Evolutionary conservation across 2,329 filamentous ascomycete species (phyloP).

Genomic region (Hyphodiscus sp.): DNA sequence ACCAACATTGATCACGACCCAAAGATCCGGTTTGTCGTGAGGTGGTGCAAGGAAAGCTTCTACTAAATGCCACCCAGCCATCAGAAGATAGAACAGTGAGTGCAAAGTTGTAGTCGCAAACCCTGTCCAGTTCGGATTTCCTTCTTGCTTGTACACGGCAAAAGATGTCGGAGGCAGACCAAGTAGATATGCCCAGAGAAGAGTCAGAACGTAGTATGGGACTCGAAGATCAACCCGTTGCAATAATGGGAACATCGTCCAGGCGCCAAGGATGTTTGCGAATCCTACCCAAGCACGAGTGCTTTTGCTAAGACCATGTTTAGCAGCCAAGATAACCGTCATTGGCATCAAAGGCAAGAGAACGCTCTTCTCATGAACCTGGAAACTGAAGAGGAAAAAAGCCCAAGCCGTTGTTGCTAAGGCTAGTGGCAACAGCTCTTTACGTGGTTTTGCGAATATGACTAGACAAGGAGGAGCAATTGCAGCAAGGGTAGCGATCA

Average conservation of each 20-base stretch:
- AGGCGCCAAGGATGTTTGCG: slow-evolving; percentile 80
- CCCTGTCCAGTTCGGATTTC: slow-evolving; percentile 38
- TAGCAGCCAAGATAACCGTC: slow-evolving; percentile 77
- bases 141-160: slow-evolving; percentile 56
- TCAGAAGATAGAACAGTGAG: slow-evolving; percentile 65
- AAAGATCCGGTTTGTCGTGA: slow-evolving; percentile 77
- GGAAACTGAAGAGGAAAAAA: slow-evolving; percentile 96
- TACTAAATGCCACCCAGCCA: slow-evolving; percentile 74
- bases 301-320: slow-evolving; percentile 69
- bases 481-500: slow-evolving; percentile 66
- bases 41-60: slow-evolving; percentile 67
- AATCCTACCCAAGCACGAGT: slow-evolving; percentile 91
- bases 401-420: slow-evolving; percentile 86
- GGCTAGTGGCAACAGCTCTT: slow-evolving; percentile 69
- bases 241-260: slow-evolving; percentile 91
- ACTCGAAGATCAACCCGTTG: slow-evolving; percentile 75
- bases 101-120: slow-evolving; percentile 66
- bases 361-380: slow-evolving; percentile 97
- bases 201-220: slow-evolving; percentile 77
- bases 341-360: slow-evolving; percentile 87
- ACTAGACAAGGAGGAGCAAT: slow-evolving; percentile 75
- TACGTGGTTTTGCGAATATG: slow-evolving; percentile 71
- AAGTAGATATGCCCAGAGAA: slow-evolving; percentile 87
- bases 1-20: slow-evolving; percentile 86
- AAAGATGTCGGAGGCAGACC: slow-evolving; percentile 76